Evolutionary conservation across 2,329 filamentous ascomycete species (phyloP), one percentile per base, ranked within the genome.

Genomic region (Colletotrichum cereale): DNA sequence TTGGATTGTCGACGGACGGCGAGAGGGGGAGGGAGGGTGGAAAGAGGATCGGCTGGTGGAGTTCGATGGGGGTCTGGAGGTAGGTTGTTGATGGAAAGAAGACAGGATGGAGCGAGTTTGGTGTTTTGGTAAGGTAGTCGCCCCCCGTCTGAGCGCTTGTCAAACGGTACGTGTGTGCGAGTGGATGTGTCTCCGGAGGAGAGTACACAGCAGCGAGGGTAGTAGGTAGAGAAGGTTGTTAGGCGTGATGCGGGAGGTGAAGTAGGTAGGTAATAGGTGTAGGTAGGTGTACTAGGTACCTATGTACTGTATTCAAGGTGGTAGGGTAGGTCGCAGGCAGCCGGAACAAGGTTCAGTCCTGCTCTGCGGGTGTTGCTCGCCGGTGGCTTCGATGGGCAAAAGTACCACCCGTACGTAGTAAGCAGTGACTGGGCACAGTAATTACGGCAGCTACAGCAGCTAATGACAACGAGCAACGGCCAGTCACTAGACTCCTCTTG

Each of bases 141-240:
- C 14, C 50, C 58, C 52, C 66, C 69, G 69, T 64, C 69, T 64
- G 69, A 72, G 69, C 69, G 69, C 69, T 72, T 72, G 69, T 72
- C 69, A 72, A 72, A 69, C 65, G 53, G 68, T 68, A 68, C 61
- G 65, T 69, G 69, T 69, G 69, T 60, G 69, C 24, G 65, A 68
- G 47, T 64, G 65, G 44, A 29, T 60, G 62, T 63, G 64, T 58
- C 68, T 63, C 68, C 44, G 65, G 65, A 5, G 16, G 40, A 21
- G 42, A 21, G 40, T 68, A 52, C 57, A 60, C 52, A 71, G 44
- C 38, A 53, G 53, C 48, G 67, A 42, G 67, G 38, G 65, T 31
- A 34, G 58, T 38, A 21, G 40, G 66, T 56, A 66, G 40, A 58
- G 40, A 48, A 50, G 5, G 47, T 50, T 5, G 12, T 4, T 5